A percentile compares a stretch with the other conserved stretches of the same genome.
These are phyloP conservation scores for Leccinum fibrillosum DNA, from an alignment of 768 basidiomycete genomes.

Conservation along the genomic window DNA sequence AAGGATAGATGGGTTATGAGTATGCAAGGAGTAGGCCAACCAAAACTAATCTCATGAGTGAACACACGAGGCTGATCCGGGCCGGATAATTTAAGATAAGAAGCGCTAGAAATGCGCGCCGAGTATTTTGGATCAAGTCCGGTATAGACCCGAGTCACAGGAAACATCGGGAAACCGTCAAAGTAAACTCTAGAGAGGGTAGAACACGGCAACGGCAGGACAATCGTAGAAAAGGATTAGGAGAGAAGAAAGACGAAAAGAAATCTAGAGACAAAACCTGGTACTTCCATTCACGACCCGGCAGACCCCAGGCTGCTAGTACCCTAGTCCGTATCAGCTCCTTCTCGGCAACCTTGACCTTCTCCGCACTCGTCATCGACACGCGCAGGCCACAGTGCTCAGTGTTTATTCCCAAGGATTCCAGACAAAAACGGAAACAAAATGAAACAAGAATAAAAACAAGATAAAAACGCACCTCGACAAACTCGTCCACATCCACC, in stretches of 20 bases:
- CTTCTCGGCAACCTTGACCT: conserved; percentile 30
- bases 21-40: background rate
- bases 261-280: background rate
- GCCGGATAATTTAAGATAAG: background rate
- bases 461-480: conserved; percentile 60
- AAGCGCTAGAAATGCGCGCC: background rate
- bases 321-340: conserved; percentile 38
- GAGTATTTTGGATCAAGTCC: background rate
- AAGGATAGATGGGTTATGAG: too few relatives aligned
- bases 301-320: conserved; percentile 5
- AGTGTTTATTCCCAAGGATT: background rate
- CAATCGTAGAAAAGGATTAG: background rate
- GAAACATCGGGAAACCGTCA: background rate
- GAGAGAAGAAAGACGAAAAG: background rate
- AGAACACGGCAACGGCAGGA: background rate
- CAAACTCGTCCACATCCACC: conserved; percentile 81
- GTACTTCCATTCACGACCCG: background rate
- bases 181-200: background rate
- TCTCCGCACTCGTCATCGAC: conserved; percentile 38
- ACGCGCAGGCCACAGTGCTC: conserved; percentile 23
- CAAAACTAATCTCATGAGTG: background rate
- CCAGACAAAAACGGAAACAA: background rate
- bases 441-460: background rate
- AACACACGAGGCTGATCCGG: background rate
- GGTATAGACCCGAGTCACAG: background rate